phyloP scores from a whole-genome alignment of 169 alveolate genomes.

The Toxoplasma gondii region DNA sequence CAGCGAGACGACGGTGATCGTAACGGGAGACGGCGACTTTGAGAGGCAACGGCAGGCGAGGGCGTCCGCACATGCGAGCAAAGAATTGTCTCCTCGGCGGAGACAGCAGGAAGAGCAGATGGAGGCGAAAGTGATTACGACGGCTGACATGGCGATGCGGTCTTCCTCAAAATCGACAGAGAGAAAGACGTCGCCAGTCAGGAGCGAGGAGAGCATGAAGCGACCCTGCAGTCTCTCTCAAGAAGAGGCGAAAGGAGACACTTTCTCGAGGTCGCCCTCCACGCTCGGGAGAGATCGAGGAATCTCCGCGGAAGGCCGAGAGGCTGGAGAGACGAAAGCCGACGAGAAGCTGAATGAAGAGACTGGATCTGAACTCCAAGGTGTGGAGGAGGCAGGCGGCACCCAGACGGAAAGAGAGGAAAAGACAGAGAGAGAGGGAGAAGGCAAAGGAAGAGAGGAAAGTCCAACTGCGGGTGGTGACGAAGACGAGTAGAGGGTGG shows the following conservation, averaged over 20 bases:
- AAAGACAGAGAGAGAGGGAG: too few species aligned
- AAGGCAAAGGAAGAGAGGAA: too few species aligned
- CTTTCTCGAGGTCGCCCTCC: background rate
- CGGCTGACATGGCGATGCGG: background rate
- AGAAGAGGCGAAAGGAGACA: background rate
- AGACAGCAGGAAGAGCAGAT: background rate
- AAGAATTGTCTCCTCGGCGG: background rate
- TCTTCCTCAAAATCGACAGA: too few species aligned
- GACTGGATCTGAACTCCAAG: too few species aligned
- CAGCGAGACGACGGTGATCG: constrained; percentile 33
- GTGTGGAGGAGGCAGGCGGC: too few species aligned
- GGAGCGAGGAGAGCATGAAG: background rate
- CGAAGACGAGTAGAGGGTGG: background rate
- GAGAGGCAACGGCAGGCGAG: background rate
- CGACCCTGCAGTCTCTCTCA: background rate
- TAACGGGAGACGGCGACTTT: constrained; percentile 47
- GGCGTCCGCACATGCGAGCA: background rate
- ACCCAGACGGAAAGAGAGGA: too few species aligned
- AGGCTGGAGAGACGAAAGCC: background rate
- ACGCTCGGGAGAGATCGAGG: background rate
- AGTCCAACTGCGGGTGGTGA: background rate
- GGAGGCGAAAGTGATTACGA: background rate
- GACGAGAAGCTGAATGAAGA: background rate
- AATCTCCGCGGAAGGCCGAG: background rate
- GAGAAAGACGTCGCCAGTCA: background rate